Evolutionary conservation across 2,329 filamentous ascomycete species (phyloP).

Genomic region (Alternaria dauci): DNA sequence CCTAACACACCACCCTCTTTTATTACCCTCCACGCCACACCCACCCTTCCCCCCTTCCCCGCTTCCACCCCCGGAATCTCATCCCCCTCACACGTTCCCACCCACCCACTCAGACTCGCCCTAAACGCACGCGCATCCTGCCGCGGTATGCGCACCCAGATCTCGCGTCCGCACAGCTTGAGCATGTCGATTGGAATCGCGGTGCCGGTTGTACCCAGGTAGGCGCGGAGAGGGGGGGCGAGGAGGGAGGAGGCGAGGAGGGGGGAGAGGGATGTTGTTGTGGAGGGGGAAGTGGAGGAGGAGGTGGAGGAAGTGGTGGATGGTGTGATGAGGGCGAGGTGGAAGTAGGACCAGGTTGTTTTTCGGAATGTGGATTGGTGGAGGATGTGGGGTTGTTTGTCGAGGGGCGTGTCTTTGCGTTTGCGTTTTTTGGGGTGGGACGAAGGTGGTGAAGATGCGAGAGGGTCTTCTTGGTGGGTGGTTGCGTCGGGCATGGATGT

Average conservation of each 20-base stretch:
- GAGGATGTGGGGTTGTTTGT: conserved; percentile 29
- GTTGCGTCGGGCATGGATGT: conserved; percentile 1
- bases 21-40: conserved; percentile 41
- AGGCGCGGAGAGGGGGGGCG: conserved; percentile 69
- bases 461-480: not conserved
- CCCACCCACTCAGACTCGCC: conserved; percentile 38
- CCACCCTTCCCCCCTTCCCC: conserved; percentile 18
- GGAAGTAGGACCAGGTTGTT: conserved; percentile 54
- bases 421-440: conserved; percentile 20
- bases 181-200: conserved; percentile 76
- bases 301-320: not conserved
- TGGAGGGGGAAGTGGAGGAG: not conserved
- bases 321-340: conserved; percentile 48
- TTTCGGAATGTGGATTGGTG: conserved; percentile 52
- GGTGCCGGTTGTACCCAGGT: conserved; percentile 73
- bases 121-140: conserved; percentile 35
- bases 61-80: conserved; percentile 24
- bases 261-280: conserved; percentile 56
- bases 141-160: conserved; percentile 38
- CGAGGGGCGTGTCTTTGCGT: conserved; percentile 15
- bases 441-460: not conserved
- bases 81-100: conserved; percentile 33
- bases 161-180: conserved; percentile 48
- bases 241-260: conserved; percentile 71
- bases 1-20: conserved; percentile 20